These are phyloP conservation scores for Trifolium fragiferum DNA, from an alignment of 306 rosid genomes.

Conservation along the genomic window DNA sequence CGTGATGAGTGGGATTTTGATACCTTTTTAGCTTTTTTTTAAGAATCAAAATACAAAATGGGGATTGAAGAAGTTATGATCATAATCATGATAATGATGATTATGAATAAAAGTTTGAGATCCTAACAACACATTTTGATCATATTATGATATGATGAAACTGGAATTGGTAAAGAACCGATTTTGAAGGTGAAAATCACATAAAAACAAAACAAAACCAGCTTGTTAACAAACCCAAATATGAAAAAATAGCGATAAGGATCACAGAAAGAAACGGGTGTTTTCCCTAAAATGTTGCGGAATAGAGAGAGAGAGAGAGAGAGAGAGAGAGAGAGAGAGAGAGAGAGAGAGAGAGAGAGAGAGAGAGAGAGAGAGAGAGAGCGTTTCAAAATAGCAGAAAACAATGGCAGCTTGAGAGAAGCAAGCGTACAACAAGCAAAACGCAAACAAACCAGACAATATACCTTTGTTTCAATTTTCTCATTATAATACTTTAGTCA, in stretches of 20 bases:
- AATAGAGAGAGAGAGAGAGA: slow-evolving; percentile 7
- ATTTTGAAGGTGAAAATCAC: slow-evolving; percentile 39
- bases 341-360: too few relatives aligned
- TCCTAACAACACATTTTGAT: background rate
- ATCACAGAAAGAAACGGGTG: slow-evolving; percentile 38
- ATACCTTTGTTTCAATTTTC: background rate
- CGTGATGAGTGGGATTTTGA: slow-evolving; percentile 7
- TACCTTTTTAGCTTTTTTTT: slow-evolving; percentile 37
- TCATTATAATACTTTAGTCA: slow-evolving; percentile 1
- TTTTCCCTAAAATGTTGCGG: slow-evolving; percentile 38
- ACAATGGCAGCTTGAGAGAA: background rate
- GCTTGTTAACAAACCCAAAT: slow-evolving; percentile 3
- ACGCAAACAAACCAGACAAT: slow-evolving; percentile 1
- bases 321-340: slow-evolving; percentile 15
- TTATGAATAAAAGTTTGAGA: background rate
- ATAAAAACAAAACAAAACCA: background rate
- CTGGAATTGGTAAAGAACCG: slow-evolving; percentile 35
- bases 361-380: slow-evolving; percentile 17
- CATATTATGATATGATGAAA: background rate
- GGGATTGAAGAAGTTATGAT: slow-evolving; percentile 32
- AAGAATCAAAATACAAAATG: slow-evolving; percentile 49
- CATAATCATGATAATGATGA: background rate
- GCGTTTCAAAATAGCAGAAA: slow-evolving; percentile 18
- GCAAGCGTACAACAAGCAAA: slow-evolving; percentile 6
- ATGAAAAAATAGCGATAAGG: slow-evolving; percentile 1